These are phyloP conservation scores for Solanum phureja DNA, from an alignment of 257 asterid genomes.

Conservation along the genomic window DNA sequence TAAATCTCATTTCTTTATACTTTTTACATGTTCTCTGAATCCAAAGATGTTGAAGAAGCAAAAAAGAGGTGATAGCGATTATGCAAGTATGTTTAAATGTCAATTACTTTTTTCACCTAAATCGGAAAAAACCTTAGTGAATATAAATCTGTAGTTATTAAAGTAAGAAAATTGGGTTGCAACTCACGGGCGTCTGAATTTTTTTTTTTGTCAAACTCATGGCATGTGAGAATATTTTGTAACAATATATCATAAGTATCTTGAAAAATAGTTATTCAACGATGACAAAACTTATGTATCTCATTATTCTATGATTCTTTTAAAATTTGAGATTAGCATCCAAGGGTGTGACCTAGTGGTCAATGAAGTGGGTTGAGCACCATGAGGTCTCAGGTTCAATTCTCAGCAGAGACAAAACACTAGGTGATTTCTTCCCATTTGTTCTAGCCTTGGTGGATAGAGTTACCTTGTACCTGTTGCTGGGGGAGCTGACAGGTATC, in stretches of 20 bases:
- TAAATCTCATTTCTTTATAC: background rate
- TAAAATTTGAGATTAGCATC: background rate
- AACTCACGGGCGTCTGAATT: background rate
- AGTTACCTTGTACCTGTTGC: background rate
- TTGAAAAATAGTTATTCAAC: background rate
- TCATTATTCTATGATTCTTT: background rate
- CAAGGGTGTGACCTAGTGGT: background rate
- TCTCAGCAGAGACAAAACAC: background rate
- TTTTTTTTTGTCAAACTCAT: background rate
- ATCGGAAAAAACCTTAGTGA: background rate
- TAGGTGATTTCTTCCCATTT: no score
- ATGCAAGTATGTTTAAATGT: background rate
- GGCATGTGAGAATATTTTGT: background rate
- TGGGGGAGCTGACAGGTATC: background rate
- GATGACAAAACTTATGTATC: background rate
- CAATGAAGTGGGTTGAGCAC: background rate
- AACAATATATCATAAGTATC: background rate
- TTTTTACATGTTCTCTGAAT: background rate
- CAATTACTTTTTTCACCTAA: background rate
- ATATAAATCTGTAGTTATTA: background rate
- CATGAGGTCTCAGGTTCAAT: background rate
- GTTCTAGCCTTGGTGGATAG: background rate
- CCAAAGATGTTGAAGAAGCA: background rate
- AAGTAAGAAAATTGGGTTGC: background rate
- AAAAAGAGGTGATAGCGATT: background rate